A percentile compares a stretch with the other conserved stretches of the same genome.
Conservation (phyloP, 371 early-diverging fungal species). For the Mortierella sp. region DNA sequence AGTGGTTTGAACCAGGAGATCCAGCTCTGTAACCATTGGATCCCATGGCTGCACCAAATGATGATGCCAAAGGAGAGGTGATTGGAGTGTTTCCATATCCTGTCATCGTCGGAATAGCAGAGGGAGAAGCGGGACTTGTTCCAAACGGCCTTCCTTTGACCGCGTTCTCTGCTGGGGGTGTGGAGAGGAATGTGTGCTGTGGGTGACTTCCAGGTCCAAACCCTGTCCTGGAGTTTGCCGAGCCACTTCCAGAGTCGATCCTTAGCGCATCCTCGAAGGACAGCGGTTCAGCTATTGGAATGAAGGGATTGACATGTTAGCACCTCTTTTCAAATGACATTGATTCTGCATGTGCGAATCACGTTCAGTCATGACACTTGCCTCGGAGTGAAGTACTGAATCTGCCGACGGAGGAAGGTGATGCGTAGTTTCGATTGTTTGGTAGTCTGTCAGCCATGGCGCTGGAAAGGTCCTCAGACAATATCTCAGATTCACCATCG, state of each 20-base stretch:
- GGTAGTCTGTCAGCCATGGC: slow-evolving; percentile 37
- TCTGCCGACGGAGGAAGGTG: slow-evolving; percentile 41
- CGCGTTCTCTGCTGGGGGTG: slow-evolving; percentile 12
- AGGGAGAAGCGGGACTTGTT: slow-evolving; percentile 19
- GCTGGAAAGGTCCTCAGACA: slow-evolving; percentile 36
- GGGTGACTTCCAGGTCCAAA: slow-evolving; percentile 23
- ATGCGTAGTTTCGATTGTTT: slow-evolving; percentile 37
- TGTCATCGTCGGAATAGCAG: slow-evolving; percentile 6
- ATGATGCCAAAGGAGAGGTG: slow-evolving; percentile 21
- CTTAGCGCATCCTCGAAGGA: slow-evolving; percentile 73
- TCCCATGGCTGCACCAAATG: slow-evolving; percentile 28
- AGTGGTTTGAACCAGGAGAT: not conserved
- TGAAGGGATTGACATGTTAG: not conserved
- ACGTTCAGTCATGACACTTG: slow-evolving; percentile 2
- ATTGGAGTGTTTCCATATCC: slow-evolving; percentile 23
- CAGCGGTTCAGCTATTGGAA: slow-evolving; percentile 52
- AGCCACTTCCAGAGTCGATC: slow-evolving; percentile 66
- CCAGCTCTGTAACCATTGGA: not conserved
- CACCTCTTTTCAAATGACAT: not conserved
- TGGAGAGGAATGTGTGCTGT: slow-evolving; percentile 44
- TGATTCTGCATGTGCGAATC: not conserved
- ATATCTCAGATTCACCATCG: slow-evolving; percentile 43
- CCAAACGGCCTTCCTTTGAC: slow-evolving; percentile 15
- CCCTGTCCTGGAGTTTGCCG: slow-evolving; percentile 37
- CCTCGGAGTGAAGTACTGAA: slow-evolving; percentile 37